phyloP scores from a whole-genome alignment of 805 yeast genomes.

The Teunomyces stri region DNA sequence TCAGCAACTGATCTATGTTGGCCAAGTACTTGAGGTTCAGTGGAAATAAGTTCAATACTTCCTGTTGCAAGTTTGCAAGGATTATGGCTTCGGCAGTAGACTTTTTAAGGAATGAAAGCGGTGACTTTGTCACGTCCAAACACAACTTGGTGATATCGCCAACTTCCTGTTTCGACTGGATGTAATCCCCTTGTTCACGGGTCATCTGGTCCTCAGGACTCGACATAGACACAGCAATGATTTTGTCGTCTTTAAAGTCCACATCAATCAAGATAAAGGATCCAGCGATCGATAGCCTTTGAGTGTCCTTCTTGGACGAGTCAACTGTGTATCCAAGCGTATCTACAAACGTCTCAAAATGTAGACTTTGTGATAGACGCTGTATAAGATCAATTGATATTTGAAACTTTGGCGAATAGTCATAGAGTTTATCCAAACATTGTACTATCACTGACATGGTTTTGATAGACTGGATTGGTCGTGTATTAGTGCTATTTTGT shows the following conservation, averaged over 20 bases:
- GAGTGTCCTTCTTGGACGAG: slow-evolving; percentile 13
- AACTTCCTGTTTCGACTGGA: not conserved
- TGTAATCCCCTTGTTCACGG: not conserved
- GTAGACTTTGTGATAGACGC: slow-evolving; percentile 38
- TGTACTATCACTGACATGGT: slow-evolving; percentile 3
- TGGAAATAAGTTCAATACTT: slow-evolving; percentile 30
- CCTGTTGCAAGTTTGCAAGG: slow-evolving; percentile 21
- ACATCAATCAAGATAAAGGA: slow-evolving; percentile 38
- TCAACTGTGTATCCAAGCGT: slow-evolving; percentile 26
- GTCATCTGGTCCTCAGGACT: slow-evolving; percentile 1
- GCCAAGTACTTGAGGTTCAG: slow-evolving; percentile 35
- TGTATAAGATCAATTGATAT: slow-evolving; percentile 38
- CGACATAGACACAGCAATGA: slow-evolving; percentile 33
- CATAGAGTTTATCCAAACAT: slow-evolving; percentile 27
- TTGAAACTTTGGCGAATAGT: slow-evolving; percentile 27
- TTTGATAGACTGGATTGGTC: not conserved
- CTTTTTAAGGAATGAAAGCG: not conserved
- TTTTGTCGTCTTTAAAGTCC: slow-evolving; percentile 29
- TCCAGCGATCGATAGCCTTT: slow-evolving; percentile 42
- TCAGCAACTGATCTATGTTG: slow-evolving; percentile 32
- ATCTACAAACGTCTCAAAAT: slow-evolving; percentile 42
- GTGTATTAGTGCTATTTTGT: not conserved
- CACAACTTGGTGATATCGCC: not conserved
- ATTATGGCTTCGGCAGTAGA: slow-evolving; percentile 28
- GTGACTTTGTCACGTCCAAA: slow-evolving; percentile 8